These are phyloP conservation scores for Triticum urartu DNA, from an alignment of 176 grass and related monocot genomes.

Conservation along the genomic window DNA sequence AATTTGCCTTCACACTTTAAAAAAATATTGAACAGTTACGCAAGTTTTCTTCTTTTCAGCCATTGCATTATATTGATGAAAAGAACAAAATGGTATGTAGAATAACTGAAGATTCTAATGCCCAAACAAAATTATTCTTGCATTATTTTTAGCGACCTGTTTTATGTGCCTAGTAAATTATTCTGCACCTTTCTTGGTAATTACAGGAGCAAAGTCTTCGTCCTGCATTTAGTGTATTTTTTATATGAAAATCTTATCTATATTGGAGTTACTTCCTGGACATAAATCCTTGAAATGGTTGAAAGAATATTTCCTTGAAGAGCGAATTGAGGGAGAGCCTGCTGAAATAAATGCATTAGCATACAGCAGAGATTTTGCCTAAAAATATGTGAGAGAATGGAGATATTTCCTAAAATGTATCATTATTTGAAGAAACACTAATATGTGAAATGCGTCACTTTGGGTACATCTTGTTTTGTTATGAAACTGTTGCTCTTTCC, in stretches of 20 bases:
- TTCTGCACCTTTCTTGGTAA: background rate
- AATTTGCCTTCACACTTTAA: background rate
- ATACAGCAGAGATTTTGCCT: background rate
- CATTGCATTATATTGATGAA: conserved; percentile 10
- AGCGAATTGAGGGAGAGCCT: background rate
- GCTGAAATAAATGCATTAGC: background rate
- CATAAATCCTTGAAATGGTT: background rate
- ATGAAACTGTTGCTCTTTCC: background rate
- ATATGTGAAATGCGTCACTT: background rate
- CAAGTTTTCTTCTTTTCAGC: conserved; percentile 3
- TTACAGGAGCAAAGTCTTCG: background rate
- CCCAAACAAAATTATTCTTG: background rate
- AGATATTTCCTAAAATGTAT: background rate
- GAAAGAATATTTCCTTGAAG: too few relatives aligned
- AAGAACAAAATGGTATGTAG: background rate
- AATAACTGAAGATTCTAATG: background rate
- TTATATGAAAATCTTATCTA: background rate
- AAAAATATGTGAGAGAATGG: background rate
- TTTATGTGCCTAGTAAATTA: background rate
- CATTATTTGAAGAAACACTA: background rate
- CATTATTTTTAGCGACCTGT: background rate
- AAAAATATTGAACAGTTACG: background rate
- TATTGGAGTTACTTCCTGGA: background rate
- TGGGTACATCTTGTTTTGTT: background rate
- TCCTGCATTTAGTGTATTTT: background rate